Evolutionary conservation across 2,329 filamentous ascomycete species (phyloP).

Genomic region (Ceratocystis variospora): DNA sequence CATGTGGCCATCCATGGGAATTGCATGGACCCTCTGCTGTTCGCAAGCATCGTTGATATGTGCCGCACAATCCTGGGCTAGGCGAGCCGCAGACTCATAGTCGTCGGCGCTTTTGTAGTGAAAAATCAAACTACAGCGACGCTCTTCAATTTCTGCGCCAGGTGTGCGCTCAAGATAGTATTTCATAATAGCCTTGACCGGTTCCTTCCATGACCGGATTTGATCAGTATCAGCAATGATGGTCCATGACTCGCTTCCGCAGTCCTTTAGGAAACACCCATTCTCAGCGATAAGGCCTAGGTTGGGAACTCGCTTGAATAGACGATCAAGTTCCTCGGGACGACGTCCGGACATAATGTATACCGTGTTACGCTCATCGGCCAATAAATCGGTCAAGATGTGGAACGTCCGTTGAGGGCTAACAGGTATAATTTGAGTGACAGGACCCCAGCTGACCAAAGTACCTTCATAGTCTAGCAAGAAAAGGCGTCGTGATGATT

Average conservation of each 20-base stretch:
- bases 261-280: conserved; percentile 74
- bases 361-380: conserved; percentile 69
- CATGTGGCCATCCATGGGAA: conserved; percentile 65
- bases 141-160: conserved; percentile 74
- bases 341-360: conserved; percentile 89
- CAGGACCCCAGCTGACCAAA: conserved; percentile 72
- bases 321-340: conserved; percentile 72
- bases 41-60: conserved; percentile 93
- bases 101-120: conserved; percentile 22
- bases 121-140: conserved; percentile 63
- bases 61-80: conserved; percentile 78
- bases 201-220: conserved; percentile 66
- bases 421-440: conserved; percentile 70
- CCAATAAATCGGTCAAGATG: conserved; percentile 64
- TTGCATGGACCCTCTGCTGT: conserved; percentile 67
- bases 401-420: conserved; percentile 74
- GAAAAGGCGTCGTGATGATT: conserved; percentile 58
- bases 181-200: conserved; percentile 66
- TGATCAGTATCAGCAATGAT: conserved; percentile 60
- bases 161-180: conserved; percentile 88
- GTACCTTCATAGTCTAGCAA: conserved; percentile 92
- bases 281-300: conserved; percentile 90
- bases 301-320: conserved; percentile 71
- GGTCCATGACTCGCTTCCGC: conserved; percentile 55
- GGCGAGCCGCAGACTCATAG: conserved; percentile 50